Evolutionary conservation across 805 yeast species (phyloP), one percentile per base, ranked within the genome.

Genomic region (Pichia occidentalis): DNA sequence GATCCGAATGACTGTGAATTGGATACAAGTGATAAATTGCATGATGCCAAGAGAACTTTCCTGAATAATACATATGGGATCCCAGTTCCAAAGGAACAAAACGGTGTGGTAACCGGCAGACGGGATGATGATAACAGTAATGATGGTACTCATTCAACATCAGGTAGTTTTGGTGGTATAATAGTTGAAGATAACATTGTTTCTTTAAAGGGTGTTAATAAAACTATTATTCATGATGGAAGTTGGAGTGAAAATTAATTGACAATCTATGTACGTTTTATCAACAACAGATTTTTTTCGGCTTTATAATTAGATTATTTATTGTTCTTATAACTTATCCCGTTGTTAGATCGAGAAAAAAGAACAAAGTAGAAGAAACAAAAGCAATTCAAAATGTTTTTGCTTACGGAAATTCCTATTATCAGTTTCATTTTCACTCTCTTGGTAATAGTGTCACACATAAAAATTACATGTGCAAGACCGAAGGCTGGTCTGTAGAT

Each of bases 151-250:
- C 27, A 30, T n/a, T 16, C 32, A 10, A n/a, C n/a, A n/a, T n/a
- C 13, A 13, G 33, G 27, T 17, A 30, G 36, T 23, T 25, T 35
- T 7, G 39, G 79, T 9, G 78, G 78, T 13, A 80, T 90, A 7
- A 78, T 86, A 37, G 72, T 84, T 38, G 96, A 86, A 60, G 77
- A 84, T 28, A 48, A 36, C 24, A 80, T 86, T 13, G 77, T 86
- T n/a, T 82, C 80, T 35, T 82, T 82, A 20, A 78, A 80, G 53
- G 96, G 95, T 37, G 83, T 84, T 16, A 78, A 77, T 50, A 86
- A 86, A 65, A 85, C 94, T 4, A 83, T 86, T 44, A 85, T 86
- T 51, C 90, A 82, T 50, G 80, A 73, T 18, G 34, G 37, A 19
- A 33, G 12, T 13, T 22, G 29, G 32, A 14, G 21, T 24, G 12